Base-by-base conservation (phyloP, 164 flowering plant species). In the Berberis thunbergii region DNA sequence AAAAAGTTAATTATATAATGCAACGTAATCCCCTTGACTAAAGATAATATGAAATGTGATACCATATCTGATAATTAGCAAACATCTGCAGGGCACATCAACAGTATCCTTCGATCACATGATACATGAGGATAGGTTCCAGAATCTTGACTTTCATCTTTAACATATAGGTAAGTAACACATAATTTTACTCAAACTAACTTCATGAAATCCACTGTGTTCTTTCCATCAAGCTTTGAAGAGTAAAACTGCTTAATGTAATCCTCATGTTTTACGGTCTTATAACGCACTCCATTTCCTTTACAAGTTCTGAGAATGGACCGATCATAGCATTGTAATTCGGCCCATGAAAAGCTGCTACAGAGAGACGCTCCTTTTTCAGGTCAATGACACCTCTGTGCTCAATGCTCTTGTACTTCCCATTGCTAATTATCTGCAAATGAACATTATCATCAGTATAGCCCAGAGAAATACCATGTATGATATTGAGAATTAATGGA, bases 391-490 rank as follows among this genome's bases (percentile, higher is more conserved):
- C 76, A 1, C 76, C 83, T 63, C 83, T 77, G 66, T 81, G 85
- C 72, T 81, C 81, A 39, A 79, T 74, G 75, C 83, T 81, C 41
- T 70, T 75, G 65, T 76, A 80, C 43, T 58, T 59, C 11, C 82
- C 81, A 67, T 81, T 83, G 73, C 80, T 79, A 66, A 78, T 63
- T 54, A 79, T 78, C 87, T 82, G 76, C 64, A 48, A 49, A 45
- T 9, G 5, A 55, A 45, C 54, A 64, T 0, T 26, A 26, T 55
- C 6, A 26, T 26, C 26, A 26, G 26, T 26, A 26, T 26, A 26
- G 26, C 26, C 26, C 26, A 26, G 26, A 26, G 26, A 26, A 26
- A 26, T 26, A 26, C 26, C 26, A 26, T 26, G 26, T 26, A 26
- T 26, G 26, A 26, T 26, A 26, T 26, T 26, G 26, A 26, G 26